Evolutionary conservation across 2,329 filamentous ascomycete species (phyloP), one percentile per base, ranked within the genome.

Genomic region (Cladosporium cucumerinum): DNA sequence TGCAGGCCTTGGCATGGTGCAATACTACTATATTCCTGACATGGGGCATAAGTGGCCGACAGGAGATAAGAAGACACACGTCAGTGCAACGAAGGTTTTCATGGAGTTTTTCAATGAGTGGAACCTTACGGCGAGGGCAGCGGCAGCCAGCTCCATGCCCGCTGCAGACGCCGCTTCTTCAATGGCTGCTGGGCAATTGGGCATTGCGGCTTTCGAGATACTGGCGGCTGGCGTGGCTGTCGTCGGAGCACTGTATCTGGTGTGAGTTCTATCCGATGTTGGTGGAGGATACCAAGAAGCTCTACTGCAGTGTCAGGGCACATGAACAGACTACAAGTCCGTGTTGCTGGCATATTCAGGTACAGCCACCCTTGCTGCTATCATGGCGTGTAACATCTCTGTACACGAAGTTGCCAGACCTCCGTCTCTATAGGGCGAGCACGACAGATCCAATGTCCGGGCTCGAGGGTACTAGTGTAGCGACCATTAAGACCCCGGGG

Each of bases 31-130:
- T 46, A 72, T 77, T 34, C 72, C 69, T 7, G 76, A 77, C n/a
- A 32, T 79, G 43, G 70, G 68, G 8, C 78, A 80, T 66, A 70
- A 73, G 14, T 80, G 78, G 78, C 76, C 77, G 1, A 76, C 30
- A 61, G 48, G 57, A 49, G 32, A 63, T 48, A 46, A 26, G 32
- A 63, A 64, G 18, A 66, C 69, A 16, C 69, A 64, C 48, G 51
- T 71, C 60, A 69, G 71, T 28, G 71, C 66, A 11, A 71, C 71
- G 25, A 66, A 66, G 34, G 25, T 71, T 25, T 65, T 71, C 30
- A 66, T 70, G 30, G 66, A 69, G 1, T 72, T 71, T 57, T 72
- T 70, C 59, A 66, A 66, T 16, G 65, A 64, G 21, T 69, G 68
- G 49, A 74, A 69, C 2, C 63, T 70, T 2, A 68, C 60, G 8